These are phyloP conservation scores for Microdochium paspali DNA, from an alignment of 2,329 filamentous ascomycete species.

Conservation along the genomic window DNA sequence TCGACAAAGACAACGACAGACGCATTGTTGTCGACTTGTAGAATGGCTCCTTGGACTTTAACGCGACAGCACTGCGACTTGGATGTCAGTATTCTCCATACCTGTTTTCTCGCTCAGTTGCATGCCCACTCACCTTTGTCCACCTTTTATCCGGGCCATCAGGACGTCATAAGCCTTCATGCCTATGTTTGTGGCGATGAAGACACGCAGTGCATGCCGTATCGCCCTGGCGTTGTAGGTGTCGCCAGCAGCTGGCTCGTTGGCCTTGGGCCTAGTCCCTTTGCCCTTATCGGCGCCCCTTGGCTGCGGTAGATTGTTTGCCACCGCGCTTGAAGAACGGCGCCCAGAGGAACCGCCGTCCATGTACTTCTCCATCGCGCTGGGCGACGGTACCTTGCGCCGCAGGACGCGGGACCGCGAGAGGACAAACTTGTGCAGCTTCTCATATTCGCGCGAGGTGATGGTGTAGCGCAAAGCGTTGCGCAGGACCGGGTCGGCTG, in stretches of 20 bases:
- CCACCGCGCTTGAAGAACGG: slow-evolving; percentile 6
- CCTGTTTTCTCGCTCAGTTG: slow-evolving; percentile 27
- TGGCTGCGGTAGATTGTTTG: not conserved
- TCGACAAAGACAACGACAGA: slow-evolving; percentile 72
- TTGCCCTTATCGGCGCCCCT: slow-evolving; percentile 16
- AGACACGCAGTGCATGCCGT: slow-evolving; percentile 61
- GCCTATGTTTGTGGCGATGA: slow-evolving; percentile 51
- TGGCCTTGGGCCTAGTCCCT: slow-evolving; percentile 15
- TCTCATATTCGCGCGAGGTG: slow-evolving; percentile 74
- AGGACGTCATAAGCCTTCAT: slow-evolving; percentile 55
- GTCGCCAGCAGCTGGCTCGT: slow-evolving; percentile 31
- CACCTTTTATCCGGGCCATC: slow-evolving; percentile 31
- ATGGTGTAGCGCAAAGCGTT: slow-evolving; percentile 84
- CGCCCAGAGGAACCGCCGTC: slow-evolving; percentile 23
- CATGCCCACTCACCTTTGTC: slow-evolving; percentile 12
- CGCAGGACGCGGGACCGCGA: slow-evolving; percentile 56
- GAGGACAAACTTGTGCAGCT: slow-evolving; percentile 74
- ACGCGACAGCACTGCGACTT: slow-evolving; percentile 10
- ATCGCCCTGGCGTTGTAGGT: slow-evolving; percentile 64
- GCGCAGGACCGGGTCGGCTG: slow-evolving; percentile 63
- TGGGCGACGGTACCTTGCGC: slow-evolving; percentile 44
- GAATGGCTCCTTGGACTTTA: slow-evolving; percentile 38
- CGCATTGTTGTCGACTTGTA: slow-evolving; percentile 63
- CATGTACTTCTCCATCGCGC: slow-evolving; percentile 45
- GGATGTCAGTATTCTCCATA: not conserved